Evolutionary conservation across 23 red algal genomes (phyloP).

Genomic region (Pyropia haitanensis): DNA sequence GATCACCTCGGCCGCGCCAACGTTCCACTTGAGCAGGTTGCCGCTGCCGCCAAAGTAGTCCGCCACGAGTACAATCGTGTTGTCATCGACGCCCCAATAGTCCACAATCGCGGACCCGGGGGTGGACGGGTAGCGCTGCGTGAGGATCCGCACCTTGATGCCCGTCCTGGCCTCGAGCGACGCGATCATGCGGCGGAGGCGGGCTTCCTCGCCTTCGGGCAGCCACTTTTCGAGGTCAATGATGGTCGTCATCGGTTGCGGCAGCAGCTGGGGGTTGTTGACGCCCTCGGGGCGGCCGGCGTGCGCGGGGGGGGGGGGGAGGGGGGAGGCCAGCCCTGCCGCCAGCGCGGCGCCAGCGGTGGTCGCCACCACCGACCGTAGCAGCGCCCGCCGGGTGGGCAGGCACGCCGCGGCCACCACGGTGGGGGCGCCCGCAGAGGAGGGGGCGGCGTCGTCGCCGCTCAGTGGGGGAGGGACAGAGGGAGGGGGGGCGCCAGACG

Average conservation of each 20-base stretch:
- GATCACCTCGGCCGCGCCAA: conserved; percentile 51
- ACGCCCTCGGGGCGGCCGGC: conserved; percentile 65
- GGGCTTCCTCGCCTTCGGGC: conserved; percentile 36
- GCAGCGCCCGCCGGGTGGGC: no score
- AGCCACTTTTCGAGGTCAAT: conserved; percentile 87
- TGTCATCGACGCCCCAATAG: conserved; percentile 90
- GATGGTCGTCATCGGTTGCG: conserved; percentile 20
- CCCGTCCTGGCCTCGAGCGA: conserved; percentile 60
- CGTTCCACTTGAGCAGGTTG: conserved; percentile 93
- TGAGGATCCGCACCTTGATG: conserved; percentile 82
- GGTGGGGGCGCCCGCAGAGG: no score
- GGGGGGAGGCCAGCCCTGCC: background rate
- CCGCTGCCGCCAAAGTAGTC: conserved; percentile 90
- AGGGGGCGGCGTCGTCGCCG: no score
- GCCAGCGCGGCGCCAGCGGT: no score
- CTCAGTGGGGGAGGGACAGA: no score
- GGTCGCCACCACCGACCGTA: no score
- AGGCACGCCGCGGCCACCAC: no score
- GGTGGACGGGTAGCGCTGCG: conserved; percentile 83
- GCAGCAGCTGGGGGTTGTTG: conserved; percentile 68
- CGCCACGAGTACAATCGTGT: conserved; percentile 87
- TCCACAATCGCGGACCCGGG: conserved; percentile 85
- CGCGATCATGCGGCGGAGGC: conserved; percentile 38
- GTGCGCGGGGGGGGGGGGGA: conserved; percentile 4
- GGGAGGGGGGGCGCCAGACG: no score